Percentiles rank a stretch among this genome's conserved stretches.
phyloP scores from a whole-genome alignment of 1,284 basidiomycete genomes.

The Papiliotrema nemorosa region DNA sequence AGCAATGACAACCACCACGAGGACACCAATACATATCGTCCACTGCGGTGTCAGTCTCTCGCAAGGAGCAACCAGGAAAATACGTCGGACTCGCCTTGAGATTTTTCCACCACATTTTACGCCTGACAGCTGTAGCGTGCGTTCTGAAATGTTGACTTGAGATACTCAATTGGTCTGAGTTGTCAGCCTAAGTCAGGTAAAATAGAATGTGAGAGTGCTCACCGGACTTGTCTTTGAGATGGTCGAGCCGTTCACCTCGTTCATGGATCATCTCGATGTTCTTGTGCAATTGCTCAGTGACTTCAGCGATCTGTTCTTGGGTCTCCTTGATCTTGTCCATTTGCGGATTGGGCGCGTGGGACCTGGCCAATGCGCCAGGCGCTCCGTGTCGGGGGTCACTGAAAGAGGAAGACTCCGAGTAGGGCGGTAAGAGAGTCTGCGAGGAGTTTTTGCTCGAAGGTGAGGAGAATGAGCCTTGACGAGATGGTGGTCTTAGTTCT shows the following conservation, averaged over 20 bases:
- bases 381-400: too few relatives aligned
- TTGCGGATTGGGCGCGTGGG: constrained; percentile 1
- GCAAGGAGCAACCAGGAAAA: not conserved
- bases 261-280: constrained; percentile 25
- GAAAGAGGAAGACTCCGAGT: not conserved
- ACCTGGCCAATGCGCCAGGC: too few relatives aligned
- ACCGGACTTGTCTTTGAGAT: constrained; percentile 26
- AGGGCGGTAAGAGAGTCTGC: not conserved
- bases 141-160: constrained; percentile 17
- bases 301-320: constrained; percentile 15
- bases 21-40: constrained; percentile 24
- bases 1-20: constrained; percentile 23
- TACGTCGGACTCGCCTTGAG: constrained; percentile 20
- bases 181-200: too few relatives aligned
- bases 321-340: constrained; percentile 16
- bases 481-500: too few relatives aligned
- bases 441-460: not conserved
- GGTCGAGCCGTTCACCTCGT: constrained; percentile 23
- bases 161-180: constrained; percentile 18
- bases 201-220: constrained; percentile 5
- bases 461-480: too few relatives aligned
- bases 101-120: constrained; percentile 35
- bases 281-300: constrained; percentile 13
- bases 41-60: constrained; percentile 14
- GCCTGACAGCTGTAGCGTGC: constrained; percentile 15